Conservation (phyloP, 306 rosid species). For the Dryas drummondii region DNA sequence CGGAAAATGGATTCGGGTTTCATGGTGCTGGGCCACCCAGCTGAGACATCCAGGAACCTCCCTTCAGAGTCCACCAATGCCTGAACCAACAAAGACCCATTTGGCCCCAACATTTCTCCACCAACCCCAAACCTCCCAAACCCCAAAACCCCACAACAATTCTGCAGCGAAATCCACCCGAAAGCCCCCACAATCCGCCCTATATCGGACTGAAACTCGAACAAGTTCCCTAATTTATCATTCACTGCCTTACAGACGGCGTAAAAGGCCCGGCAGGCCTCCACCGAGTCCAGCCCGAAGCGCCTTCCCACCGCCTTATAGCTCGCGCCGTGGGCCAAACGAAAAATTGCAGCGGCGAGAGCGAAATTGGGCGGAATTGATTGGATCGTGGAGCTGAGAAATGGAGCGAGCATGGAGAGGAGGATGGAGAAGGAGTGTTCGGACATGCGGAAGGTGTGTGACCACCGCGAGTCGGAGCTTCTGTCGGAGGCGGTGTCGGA, state of each 20-base stretch:
- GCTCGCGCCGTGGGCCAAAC: slow-evolving; percentile 69
- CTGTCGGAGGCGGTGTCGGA: slow-evolving; percentile 24
- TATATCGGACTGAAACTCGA: slow-evolving; percentile 54
- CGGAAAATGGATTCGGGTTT: slow-evolving; percentile 56
- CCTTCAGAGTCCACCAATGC: slow-evolving; percentile 80
- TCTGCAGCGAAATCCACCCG: slow-evolving; percentile 68
- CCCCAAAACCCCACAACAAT: slow-evolving; percentile 75
- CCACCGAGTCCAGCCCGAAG: slow-evolving; percentile 49
- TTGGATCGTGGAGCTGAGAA: slow-evolving; percentile 34
- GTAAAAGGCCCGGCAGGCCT: slow-evolving; percentile 61
- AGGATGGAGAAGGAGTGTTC: slow-evolving; percentile 58
- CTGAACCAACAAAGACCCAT: slow-evolving; percentile 54
- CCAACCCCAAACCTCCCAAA: slow-evolving; percentile 44
- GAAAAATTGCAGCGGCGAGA: slow-evolving; percentile 67
- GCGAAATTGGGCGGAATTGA: slow-evolving; percentile 42
- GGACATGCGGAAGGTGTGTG: slow-evolving; percentile 59
- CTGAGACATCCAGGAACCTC: slow-evolving; percentile 73
- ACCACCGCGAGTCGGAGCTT: slow-evolving; percentile 47
- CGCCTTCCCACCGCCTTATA: slow-evolving; percentile 56
- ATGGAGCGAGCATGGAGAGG: slow-evolving; percentile 42
- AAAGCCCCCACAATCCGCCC: slow-evolving; percentile 50
- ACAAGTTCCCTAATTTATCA: slow-evolving; percentile 47
- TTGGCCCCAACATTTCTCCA: slow-evolving; percentile 36
- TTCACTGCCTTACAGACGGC: slow-evolving; percentile 50
- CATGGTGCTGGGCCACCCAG: slow-evolving; percentile 79